Evolutionary conservation across 441 rosid genomes (phyloP).

Genomic region (Jatropha podagrica): DNA sequence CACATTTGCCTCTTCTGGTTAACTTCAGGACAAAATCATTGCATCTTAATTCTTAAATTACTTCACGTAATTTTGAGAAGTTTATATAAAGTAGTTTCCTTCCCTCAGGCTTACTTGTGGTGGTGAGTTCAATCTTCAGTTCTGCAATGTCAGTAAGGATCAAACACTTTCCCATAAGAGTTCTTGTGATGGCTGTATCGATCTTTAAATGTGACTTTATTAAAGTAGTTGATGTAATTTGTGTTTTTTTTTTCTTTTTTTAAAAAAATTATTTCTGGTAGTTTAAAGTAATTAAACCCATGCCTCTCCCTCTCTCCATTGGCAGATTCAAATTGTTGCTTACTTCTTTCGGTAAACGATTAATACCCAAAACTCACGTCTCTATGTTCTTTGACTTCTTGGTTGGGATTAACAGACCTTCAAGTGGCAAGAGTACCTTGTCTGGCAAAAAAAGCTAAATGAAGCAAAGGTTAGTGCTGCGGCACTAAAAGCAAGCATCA

Average conservation of each 20-base stretch:
- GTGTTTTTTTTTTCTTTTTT: background rate
- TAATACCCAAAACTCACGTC: background rate
- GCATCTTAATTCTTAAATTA: no score
- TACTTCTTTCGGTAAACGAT: background rate
- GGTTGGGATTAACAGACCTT: slow-evolving; percentile 52
- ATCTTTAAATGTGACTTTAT: no score
- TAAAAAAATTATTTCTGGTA: no score
- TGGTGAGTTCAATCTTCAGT: no score
- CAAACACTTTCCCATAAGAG: background rate
- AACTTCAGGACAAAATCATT: no score
- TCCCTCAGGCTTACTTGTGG: no score
- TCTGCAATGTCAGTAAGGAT: no score
- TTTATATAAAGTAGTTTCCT: no score
- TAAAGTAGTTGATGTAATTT: background rate
- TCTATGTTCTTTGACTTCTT: background rate
- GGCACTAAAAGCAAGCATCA: slow-evolving; percentile 59
- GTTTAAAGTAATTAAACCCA: background rate
- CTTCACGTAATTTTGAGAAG: no score
- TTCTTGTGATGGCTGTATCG: background rate
- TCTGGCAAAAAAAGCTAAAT: slow-evolving; percentile 64
- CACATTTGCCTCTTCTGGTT: no score
- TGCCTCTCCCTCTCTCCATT: background rate
- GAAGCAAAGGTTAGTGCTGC: slow-evolving; percentile 60
- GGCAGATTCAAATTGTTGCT: background rate
- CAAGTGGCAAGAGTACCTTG: slow-evolving; percentile 87